Evolutionary conservation across 208 protist genomes (phyloP), one percentile per base, ranked within the genome.

Genomic region (Acanthamoeba triangularis): DNA sequence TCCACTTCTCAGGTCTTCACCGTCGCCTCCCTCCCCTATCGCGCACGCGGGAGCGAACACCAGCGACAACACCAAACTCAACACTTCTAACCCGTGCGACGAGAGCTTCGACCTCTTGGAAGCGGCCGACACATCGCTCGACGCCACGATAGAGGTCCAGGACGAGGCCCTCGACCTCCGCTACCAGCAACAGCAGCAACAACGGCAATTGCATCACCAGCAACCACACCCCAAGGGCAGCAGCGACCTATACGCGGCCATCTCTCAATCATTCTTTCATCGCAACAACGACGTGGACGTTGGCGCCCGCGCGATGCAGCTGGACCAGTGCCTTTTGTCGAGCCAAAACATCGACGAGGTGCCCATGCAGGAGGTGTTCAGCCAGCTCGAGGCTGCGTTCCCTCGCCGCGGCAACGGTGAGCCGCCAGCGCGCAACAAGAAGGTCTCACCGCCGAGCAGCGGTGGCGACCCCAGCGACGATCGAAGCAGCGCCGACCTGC

Each of bases 41-140:
- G 65, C 65, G 10, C 65, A 25, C 8, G 25, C 65, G 13, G 65
- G 25, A 37, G 65, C n/a, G 33, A 35, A 74, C 65, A 25, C 16
- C 61, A 10, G 61, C 20, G 61, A 23, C 61, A 33, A 30, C 54
- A 23, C 2, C 61, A 67, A 30, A 74, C 52, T 59, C 20, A 16
- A 59, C 52, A 59, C 52, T 59, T 59, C 30, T 4, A 33, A 80
- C 23, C 72, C 72, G 11, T 80, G 72, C 23, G 72, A 80, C 33
- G 72, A 80, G 33, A 80, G 72, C 72, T 80, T 80, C 23, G 72
- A 80, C 14, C 72, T 44, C 6, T 44, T 80, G 72, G 72, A 80
- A 0, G 7, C 52, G 18, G 13, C 52, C 52, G 52, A 59, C 16
- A 59, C 52, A 23, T 59, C 52, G 13, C 20, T 59, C 18, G 52